These are phyloP conservation scores for Henckelia pumila DNA, from an alignment of 257 asterid species.

Conservation along the genomic window DNA sequence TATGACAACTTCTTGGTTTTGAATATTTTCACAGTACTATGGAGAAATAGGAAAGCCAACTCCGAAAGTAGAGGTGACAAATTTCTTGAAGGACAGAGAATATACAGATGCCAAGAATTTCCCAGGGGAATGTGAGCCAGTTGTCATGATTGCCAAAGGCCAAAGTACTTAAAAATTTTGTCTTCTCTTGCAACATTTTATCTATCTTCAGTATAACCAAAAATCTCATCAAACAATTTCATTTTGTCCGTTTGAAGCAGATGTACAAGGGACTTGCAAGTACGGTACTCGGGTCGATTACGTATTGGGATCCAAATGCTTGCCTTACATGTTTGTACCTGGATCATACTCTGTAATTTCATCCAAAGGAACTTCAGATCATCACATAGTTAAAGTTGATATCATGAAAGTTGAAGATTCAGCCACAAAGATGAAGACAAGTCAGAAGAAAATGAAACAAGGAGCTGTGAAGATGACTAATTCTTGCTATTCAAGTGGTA, in stretches of 20 bases:
- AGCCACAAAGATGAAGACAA: constrained; percentile 25
- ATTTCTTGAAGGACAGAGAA: constrained; percentile 59
- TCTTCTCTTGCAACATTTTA: neutral
- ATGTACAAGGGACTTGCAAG: constrained; percentile 93
- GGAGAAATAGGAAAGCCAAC: constrained; percentile 86
- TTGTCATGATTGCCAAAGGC: constrained; percentile 92
- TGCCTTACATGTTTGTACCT: constrained; percentile 63
- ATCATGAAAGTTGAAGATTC: constrained; percentile 40
- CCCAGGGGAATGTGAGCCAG: constrained; percentile 82
- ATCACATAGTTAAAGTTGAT: constrained; percentile 86
- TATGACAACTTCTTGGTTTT: neutral
- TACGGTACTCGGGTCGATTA: constrained; percentile 92
- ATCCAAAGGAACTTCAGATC: constrained; percentile 93
- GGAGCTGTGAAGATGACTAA: constrained; percentile 36
- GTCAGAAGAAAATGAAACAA: constrained; percentile 35
- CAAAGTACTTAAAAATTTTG: constrained; percentile 49
- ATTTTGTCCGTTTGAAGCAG: constrained; percentile 33
- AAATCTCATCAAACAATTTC: neutral
- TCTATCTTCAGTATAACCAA: neutral
- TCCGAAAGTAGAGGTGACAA: constrained; percentile 71
- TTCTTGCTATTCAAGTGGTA: constrained; percentile 45
- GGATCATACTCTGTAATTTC: constrained; percentile 87
- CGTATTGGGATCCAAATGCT: constrained; percentile 52
- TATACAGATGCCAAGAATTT: constrained; percentile 71
- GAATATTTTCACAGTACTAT: constrained; percentile 43